Conservation (phyloP, 768 basidiomycete species). For the Serendipita sp. region DNA sequence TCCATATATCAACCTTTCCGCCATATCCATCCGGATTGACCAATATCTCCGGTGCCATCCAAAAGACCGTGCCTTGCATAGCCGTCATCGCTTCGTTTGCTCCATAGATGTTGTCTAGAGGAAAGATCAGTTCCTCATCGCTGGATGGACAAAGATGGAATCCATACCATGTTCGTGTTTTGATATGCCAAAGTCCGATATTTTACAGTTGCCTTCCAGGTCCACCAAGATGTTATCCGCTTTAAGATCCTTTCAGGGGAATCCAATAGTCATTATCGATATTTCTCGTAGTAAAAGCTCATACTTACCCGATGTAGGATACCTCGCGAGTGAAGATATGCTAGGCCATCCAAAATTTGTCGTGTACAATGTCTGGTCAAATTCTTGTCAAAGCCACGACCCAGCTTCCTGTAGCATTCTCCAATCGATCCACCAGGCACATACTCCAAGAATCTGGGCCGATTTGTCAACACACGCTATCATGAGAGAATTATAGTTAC, state of each 20-base stretch:
- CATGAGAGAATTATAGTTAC: constrained; percentile 10
- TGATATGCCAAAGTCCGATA: constrained; percentile 34
- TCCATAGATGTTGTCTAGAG: constrained; percentile 25
- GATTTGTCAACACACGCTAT: neutral
- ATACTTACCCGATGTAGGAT: constrained; percentile 27
- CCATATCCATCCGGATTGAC: constrained; percentile 25
- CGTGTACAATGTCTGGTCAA: constrained; percentile 29
- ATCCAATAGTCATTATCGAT: neutral
- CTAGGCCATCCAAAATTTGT: constrained; percentile 31
- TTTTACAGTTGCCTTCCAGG: constrained; percentile 29
- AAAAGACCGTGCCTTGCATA: constrained; percentile 33
- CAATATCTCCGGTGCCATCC: constrained; percentile 31
- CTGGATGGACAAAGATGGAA: neutral
- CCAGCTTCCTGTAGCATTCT: constrained; percentile 27
- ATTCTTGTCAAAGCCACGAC: constrained; percentile 26
- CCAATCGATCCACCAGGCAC: constrained; percentile 34
- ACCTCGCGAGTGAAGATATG: constrained; percentile 27
- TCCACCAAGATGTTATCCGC: constrained; percentile 37
- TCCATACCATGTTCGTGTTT: constrained; percentile 22
- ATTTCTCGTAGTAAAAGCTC: neutral
- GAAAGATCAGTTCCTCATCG: neutral
- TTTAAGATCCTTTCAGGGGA: constrained; percentile 24
- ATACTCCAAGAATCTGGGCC: constrained; percentile 31
- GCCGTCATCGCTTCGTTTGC: constrained; percentile 25
- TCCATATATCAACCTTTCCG: constrained; percentile 36